Percentiles rank a stretch among this genome's conserved stretches.
These are phyloP conservation scores for Panicum virgatum DNA, from an alignment of 202 grass and related monocot species.

Conservation along the genomic window DNA sequence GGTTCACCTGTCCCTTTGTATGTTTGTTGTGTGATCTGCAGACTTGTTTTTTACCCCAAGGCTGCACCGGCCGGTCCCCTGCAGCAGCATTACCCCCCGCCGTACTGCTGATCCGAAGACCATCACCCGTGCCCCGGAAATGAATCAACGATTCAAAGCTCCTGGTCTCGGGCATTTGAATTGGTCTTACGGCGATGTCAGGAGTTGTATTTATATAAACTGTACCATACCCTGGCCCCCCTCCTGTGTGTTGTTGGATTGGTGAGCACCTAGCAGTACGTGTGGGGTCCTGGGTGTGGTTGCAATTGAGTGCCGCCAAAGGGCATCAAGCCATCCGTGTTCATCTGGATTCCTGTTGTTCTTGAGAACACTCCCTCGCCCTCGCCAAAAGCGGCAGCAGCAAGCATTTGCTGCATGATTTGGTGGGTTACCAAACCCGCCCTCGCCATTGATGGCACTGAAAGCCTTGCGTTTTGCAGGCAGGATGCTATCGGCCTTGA, in stretches of 20 bases:
- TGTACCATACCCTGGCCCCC: slow-evolving; percentile 38
- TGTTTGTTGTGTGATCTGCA: slow-evolving; percentile 44
- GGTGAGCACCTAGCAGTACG: neutral
- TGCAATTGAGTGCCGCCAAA: slow-evolving; percentile 43
- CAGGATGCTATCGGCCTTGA: neutral
- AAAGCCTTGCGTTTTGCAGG: slow-evolving; percentile 3
- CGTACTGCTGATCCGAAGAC: too few species aligned
- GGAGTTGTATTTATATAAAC: slow-evolving; percentile 32
- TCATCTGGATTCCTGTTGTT: neutral
- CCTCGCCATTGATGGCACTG: neutral
- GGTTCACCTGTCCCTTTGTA: slow-evolving; percentile 41
- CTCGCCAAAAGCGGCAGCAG: too few species aligned
- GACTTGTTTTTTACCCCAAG: slow-evolving; percentile 46
- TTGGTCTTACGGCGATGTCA: slow-evolving; percentile 35
- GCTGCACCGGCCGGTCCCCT: neutral
- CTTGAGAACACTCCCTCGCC: too few species aligned
- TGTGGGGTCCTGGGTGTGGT: slow-evolving; percentile 15
- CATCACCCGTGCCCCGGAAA: too few species aligned
- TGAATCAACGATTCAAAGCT: too few species aligned
- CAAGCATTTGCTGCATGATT: slow-evolving; percentile 15
- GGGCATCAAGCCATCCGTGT: neutral
- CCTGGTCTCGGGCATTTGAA: too few species aligned
- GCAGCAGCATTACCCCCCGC: slow-evolving; percentile 15
- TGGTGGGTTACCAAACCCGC: slow-evolving; percentile 21
- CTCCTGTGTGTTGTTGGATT: too few species aligned